Conservation (phyloP, 2,329 filamentous ascomycete genomes). For the Aspergillus pseudoterreus region DNA sequence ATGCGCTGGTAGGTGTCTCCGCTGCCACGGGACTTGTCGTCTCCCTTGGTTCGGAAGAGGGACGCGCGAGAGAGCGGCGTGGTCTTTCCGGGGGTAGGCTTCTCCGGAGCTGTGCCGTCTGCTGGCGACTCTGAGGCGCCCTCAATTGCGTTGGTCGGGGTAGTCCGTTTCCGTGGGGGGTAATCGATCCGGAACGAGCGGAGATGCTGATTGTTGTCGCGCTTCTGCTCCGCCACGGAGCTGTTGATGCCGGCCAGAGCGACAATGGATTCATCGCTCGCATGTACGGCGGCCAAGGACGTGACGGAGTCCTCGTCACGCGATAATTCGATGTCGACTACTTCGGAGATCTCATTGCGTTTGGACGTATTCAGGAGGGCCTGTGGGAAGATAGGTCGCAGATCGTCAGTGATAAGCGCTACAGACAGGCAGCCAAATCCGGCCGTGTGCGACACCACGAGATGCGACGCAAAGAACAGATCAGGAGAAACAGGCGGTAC, state of each 20-base stretch:
- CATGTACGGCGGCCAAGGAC: conserved; percentile 69
- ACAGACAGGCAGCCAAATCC: too few relatives aligned
- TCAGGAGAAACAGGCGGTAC: conserved; percentile 28
- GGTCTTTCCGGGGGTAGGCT: conserved; percentile 30
- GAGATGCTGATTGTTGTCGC: conserved; percentile 80
- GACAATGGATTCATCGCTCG: conserved; percentile 49
- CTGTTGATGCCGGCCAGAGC: conserved; percentile 82
- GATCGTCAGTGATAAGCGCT: too few relatives aligned
- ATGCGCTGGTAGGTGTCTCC: conserved; percentile 58
- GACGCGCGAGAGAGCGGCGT: conserved; percentile 48
- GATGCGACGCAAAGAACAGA: background rate
- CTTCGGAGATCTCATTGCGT: conserved; percentile 60
- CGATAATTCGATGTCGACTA: conserved; percentile 72
- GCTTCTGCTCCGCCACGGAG: conserved; percentile 65
- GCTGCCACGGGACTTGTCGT: conserved; percentile 28
- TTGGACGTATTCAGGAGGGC: conserved; percentile 68
- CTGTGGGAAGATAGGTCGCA: conserved; percentile 36
- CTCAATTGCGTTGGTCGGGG: conserved; percentile 11
- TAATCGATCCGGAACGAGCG: conserved; percentile 66
- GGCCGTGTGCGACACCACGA: background rate
- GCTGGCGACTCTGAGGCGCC: conserved; percentile 1
- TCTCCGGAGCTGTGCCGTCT: conserved; percentile 11
- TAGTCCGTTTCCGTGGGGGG: conserved; percentile 43
- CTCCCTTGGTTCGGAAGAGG: conserved; percentile 45
- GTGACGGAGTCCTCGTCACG: conserved; percentile 86